Conservation (phyloP, 1,284 basidiomycete species). For the Fomitopsis pinicola region DNA sequence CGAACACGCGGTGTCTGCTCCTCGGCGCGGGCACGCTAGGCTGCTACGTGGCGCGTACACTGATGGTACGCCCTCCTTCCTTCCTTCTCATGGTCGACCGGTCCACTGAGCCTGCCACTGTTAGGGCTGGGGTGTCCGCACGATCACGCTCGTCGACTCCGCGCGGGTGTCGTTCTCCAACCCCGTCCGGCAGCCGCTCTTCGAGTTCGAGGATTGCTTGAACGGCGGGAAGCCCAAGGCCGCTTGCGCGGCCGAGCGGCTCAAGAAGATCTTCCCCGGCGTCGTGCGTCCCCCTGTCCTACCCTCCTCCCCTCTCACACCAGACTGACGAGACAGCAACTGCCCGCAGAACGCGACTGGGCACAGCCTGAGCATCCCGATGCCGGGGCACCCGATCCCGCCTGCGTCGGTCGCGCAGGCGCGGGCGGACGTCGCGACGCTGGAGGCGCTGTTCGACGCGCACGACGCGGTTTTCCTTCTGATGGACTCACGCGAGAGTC, state of each 20-base stretch:
- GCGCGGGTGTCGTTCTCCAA: constrained; percentile 93
- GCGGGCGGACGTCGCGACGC: constrained; percentile 61
- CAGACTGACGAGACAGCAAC: background rate
- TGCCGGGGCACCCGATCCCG: constrained; percentile 95
- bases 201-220: constrained; percentile 93
- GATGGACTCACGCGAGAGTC: constrained; percentile 97
- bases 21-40: constrained; percentile 96
- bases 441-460: constrained; percentile 76
- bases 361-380: constrained; percentile 80
- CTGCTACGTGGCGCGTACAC: constrained; percentile 88
- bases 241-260: constrained; percentile 80
- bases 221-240: constrained; percentile 93
- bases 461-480: constrained; percentile 92
- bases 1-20: constrained; percentile 76
- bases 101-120: background rate
- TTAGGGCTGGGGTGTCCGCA: constrained; percentile 93
- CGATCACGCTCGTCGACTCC: constrained; percentile 91
- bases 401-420: constrained; percentile 51
- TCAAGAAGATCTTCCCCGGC: constrained; percentile 90
- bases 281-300: constrained; percentile 52
- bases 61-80: constrained; percentile 61
- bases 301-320: background rate
- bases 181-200: constrained; percentile 94
- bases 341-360: constrained; percentile 69
- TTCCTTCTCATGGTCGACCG: background rate